A percentile compares a stretch with the other conserved stretches of the same genome.
Conservation (phyloP, 257 asterid genomes). For the Solanum stenotomum region DNA sequence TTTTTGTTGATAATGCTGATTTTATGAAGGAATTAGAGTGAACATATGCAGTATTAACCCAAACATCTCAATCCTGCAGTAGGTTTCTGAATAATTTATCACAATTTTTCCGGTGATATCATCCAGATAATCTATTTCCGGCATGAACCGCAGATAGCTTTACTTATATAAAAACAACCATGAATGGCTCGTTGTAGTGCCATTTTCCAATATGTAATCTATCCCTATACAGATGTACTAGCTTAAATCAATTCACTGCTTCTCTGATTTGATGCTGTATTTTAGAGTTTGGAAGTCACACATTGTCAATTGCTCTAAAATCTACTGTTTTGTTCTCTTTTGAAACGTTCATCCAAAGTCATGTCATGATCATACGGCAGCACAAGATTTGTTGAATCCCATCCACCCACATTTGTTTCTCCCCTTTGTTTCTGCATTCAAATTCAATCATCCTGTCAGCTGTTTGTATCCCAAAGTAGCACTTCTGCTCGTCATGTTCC, state of each 20-base stretch:
- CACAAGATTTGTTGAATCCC: conserved; percentile 74
- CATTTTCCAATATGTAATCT: background rate
- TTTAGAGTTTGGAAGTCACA: background rate
- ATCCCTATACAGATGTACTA: background rate
- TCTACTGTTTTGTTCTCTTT: background rate
- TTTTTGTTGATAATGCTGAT: conserved; percentile 38
- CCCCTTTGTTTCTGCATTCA: conserved; percentile 64
- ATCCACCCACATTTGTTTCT: conserved; percentile 66
- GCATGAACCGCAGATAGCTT: background rate
- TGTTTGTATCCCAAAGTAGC: conserved; percentile 71
- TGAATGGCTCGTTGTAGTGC: background rate
- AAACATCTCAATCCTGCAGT: background rate
- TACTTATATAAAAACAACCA: background rate
- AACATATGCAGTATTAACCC: background rate
- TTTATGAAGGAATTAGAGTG: conserved; percentile 40
- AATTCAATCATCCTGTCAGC: conserved; percentile 68
- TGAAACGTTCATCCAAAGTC: conserved; percentile 2
- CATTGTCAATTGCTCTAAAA: background rate
- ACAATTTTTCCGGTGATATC: background rate
- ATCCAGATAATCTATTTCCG: background rate
- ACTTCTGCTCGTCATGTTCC: conserved; percentile 40
- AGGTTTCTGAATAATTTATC: background rate
- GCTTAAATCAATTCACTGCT: background rate
- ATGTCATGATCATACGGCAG: conserved; percentile 26
- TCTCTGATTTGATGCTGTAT: background rate